Percentiles rank a stretch among this genome's conserved stretches.
phyloP scores from a whole-genome alignment of 768 basidiomycete species.

The Coprinellus aureogranulatus region DNA sequence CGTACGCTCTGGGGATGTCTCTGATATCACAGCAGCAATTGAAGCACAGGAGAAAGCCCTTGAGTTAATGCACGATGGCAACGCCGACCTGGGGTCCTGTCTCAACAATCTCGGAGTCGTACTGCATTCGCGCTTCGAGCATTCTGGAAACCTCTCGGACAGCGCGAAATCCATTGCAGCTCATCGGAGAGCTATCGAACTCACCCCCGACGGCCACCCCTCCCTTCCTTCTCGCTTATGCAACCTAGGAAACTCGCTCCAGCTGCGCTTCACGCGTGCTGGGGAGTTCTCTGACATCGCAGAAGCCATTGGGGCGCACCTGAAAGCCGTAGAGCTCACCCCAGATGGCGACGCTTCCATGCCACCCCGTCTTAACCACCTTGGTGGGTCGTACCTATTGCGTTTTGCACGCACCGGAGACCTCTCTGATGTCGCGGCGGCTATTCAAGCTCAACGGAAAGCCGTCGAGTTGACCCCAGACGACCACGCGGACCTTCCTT shows the following conservation, averaged over 20 bases:
- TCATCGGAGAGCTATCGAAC: background rate
- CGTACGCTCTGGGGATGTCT: background rate
- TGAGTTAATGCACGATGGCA: background rate
- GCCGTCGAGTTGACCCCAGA: background rate
- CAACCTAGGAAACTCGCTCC: background rate
- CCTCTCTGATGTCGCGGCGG: slow-evolving; percentile 16
- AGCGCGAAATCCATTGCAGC: background rate
- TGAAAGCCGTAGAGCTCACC: background rate
- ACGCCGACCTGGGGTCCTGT: background rate
- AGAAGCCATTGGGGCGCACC: background rate
- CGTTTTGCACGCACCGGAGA: slow-evolving; percentile 21
- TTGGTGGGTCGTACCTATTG: slow-evolving; percentile 14
- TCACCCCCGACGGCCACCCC: background rate
- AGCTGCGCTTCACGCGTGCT: background rate
- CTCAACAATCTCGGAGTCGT: background rate
- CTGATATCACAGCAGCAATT: background rate
- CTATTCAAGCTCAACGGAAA: slow-evolving; percentile 2
- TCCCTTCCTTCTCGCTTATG: background rate
- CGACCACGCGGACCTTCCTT: background rate
- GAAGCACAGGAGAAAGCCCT: background rate
- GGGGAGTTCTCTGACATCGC: background rate
- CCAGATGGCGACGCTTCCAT: background rate
- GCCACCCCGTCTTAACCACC: slow-evolving; percentile 12
- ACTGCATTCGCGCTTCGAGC: background rate
- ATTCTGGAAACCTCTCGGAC: background rate